Base-by-base conservation (phyloP, 2,329 filamentous ascomycete species). In the Bipolaris oryzae region DNA sequence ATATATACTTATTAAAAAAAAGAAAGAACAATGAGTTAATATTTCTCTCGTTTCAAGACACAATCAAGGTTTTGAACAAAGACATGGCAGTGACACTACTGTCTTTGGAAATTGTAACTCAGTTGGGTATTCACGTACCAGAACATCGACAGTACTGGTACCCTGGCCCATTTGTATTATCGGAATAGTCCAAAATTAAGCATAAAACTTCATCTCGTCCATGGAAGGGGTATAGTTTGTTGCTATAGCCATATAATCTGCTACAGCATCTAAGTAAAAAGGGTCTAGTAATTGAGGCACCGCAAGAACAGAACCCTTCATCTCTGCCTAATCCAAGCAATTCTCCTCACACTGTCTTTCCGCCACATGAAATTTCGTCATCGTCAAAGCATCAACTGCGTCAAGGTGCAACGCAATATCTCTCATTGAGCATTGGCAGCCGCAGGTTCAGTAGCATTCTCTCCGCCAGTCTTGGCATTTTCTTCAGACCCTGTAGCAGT, bases 261-360 rank as follows among this genome's bases (percentile, higher is more conserved):
- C 53, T 55, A 35, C 42, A 52, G 53, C 48, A 35, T 55, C 53
- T 55, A 52, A 31, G 53, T 47, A 43, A 33, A 38, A 34, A 43
- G 46, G 39, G 47, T 59, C 57, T 59, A 59, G 38, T 37, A 47
- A 48, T 53, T 37, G 39, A 53, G 25, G 18, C 48, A 53, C 45
- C 53, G 45, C 39, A 41, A 50, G 38, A 43, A 53, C 35, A 6
- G 43, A 10, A 46, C 23, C 57, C 34, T 16, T 51, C 43, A 39
- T 47, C 44, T 45, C 41, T 31, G 25, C 53, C 46, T 35, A 54
- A 53, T 35, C 50, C 50, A 62, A 51, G 50, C 37, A 52, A 49
- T 23, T 47, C 50, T 55, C 58, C 28, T 65, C 58, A 57, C 58
- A 52, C 61, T 57, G 41, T 55, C 55, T 50, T 58, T 53, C 58